Evolutionary conservation across 768 basidiomycete genomes (phyloP).

Genomic region (Pleurotus sapidus): DNA sequence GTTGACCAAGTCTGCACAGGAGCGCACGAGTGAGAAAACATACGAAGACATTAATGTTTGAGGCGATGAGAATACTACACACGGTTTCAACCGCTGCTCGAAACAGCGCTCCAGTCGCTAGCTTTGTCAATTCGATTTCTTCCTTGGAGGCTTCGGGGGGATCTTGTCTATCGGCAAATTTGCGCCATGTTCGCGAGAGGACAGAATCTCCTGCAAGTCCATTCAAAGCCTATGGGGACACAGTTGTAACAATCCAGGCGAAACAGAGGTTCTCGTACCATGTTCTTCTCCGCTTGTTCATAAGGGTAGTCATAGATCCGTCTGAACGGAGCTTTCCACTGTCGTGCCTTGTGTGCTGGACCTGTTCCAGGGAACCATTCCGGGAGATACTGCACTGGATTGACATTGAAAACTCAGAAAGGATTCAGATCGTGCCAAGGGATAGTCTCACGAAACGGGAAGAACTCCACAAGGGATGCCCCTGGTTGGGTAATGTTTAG

Average conservation of each 20-base stretch:
- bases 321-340: no score
- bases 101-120: not conserved
- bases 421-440: not conserved
- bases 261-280: not conserved
- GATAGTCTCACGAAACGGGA: conserved; percentile 36
- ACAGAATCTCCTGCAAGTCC: not conserved
- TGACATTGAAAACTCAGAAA: not conserved
- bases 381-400: conserved; percentile 36
- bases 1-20: no score
- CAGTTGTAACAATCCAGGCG: not conserved
- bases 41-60: no score
- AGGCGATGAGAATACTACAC: not conserved
- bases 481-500: conserved; percentile 20
- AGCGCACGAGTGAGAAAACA: no score
- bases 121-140: not conserved
- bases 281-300: no score
- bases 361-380: conserved; percentile 46
- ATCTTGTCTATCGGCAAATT: not conserved
- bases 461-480: conserved; percentile 47
- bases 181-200: not conserved
- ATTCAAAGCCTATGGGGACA: not conserved
- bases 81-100: not conserved
- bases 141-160: not conserved
- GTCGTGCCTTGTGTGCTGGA: conserved; percentile 8
- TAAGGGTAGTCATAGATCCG: no score